A percentile compares a stretch with the other conserved stretches of the same genome.
Evolutionary conservation across 2,329 filamentous ascomycete species (phyloP).

Genomic region (Biscogniauxia sp.): DNA sequence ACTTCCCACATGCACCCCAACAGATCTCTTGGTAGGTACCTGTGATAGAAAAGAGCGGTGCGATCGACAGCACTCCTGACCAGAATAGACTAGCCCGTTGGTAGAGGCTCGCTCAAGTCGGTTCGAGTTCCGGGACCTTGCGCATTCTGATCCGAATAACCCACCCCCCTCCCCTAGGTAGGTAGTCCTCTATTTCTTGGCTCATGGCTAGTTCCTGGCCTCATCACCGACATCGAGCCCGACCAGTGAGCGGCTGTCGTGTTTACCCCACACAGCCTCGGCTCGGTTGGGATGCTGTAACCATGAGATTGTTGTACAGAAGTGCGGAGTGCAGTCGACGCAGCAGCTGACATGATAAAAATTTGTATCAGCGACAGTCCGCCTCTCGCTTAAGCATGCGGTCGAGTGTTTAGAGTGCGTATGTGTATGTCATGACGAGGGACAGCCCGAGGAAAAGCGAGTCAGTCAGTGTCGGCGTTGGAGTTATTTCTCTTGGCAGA

Average conservation of each 20-base stretch:
- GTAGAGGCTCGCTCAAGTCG: conserved; percentile 13
- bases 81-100: conserved; percentile 15
- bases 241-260: conserved; percentile 19
- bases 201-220: conserved; percentile 24
- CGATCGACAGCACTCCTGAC: conserved; percentile 14
- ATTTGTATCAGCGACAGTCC: conserved; percentile 25
- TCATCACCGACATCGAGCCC: conserved; percentile 13
- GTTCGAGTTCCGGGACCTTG: conserved; percentile 25
- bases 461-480: conserved; percentile 10
- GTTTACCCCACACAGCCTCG: conserved; percentile 31
- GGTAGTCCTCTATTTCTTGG: neutral
- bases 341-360: conserved; percentile 28
- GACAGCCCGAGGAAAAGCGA: conserved; percentile 30
- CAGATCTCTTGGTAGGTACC: conserved; percentile 8
- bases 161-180: conserved; percentile 16
- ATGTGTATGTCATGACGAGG: conserved; percentile 24
- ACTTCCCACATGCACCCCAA: conserved; percentile 12
- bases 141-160: conserved; percentile 30
- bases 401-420: conserved; percentile 20
- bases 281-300: conserved; percentile 23
- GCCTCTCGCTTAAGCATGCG: conserved; percentile 32
- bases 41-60: conserved; percentile 1
- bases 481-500: conserved; percentile 16
- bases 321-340: conserved; percentile 31
- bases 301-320: conserved; percentile 23